Percentiles rank a stretch among this genome's conserved stretches.
phyloP scores from a whole-genome alignment of 116 monocot species.

The Posidonia oceanica region DNA sequence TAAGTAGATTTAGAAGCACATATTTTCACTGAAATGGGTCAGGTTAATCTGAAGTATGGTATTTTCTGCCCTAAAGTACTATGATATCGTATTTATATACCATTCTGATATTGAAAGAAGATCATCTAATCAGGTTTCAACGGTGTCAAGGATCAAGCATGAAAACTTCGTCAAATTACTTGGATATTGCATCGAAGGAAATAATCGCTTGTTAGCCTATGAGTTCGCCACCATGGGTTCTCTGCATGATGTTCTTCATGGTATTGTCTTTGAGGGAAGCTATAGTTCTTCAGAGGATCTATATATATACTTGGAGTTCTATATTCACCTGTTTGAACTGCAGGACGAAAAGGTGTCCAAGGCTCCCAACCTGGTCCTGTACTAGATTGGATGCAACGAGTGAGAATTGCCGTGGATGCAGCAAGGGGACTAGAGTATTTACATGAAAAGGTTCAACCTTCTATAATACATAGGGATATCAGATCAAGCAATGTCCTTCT shows the following conservation, averaged over 20 bases:
- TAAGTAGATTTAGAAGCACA: background rate
- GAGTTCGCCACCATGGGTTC: conserved; percentile 98
- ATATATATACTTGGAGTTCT: background rate
- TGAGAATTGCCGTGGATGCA: conserved; percentile 85
- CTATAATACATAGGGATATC: conserved; percentile 79
- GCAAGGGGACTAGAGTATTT: conserved; percentile 89
- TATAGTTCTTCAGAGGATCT: background rate
- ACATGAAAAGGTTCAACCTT: conserved; percentile 85
- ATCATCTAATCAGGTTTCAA: conserved; percentile 44
- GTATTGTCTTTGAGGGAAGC: conserved; percentile 17
- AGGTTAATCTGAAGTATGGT: background rate
- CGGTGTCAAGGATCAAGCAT: conserved; percentile 79
- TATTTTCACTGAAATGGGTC: background rate
- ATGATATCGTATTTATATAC: background rate
- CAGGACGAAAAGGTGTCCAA: conserved; percentile 93
- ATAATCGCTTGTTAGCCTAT: conserved; percentile 58
- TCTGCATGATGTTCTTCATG: conserved; percentile 95
- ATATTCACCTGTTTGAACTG: background rate
- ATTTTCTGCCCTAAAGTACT: background rate
- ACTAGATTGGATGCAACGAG: conserved; percentile 90
- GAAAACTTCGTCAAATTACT: conserved; percentile 81
- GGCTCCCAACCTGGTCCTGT: conserved; percentile 91
- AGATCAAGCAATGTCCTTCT: conserved; percentile 90
- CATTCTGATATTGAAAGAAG: background rate
- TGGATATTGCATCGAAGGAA: conserved; percentile 81